phyloP scores from a whole-genome alignment of 169 alveolate genomes.

The Perkinsus marinus region DNA sequence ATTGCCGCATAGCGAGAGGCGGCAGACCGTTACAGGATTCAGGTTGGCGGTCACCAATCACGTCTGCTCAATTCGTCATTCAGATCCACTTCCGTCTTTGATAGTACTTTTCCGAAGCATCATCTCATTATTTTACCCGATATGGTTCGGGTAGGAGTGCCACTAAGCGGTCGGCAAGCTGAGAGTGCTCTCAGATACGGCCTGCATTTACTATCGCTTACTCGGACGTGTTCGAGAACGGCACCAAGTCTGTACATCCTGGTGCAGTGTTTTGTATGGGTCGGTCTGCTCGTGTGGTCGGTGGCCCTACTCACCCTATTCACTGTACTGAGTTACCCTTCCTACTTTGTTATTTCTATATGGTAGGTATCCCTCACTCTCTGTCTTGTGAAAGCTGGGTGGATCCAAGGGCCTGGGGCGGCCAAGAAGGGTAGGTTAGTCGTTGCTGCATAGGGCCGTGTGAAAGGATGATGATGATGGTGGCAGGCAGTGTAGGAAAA shows the following conservation, averaged over 20 bases:
- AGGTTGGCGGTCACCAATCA: not conserved
- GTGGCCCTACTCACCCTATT: not conserved
- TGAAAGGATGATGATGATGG: too few relatives aligned
- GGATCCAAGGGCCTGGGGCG: not conserved
- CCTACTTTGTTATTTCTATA: not conserved
- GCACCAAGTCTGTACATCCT: not conserved
- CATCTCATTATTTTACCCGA: not conserved
- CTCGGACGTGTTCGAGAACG: not conserved
- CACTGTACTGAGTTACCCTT: not conserved
- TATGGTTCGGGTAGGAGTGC: not conserved
- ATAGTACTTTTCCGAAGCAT: not conserved
- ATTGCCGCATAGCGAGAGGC: not conserved
- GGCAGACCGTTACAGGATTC: not conserved
- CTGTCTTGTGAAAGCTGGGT: not conserved
- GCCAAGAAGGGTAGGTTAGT: not conserved
- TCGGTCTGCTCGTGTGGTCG: not conserved
- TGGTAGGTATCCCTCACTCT: not conserved
- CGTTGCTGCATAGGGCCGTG: too few relatives aligned
- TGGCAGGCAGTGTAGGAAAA: too few relatives aligned
- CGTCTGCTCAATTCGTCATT: not conserved
- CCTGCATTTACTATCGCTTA: not conserved
- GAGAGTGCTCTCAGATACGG: not conserved
- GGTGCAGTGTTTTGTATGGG: not conserved
- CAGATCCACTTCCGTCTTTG: not conserved
- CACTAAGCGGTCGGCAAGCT: not conserved